Percentiles rank a stretch among this genome's conserved stretches.
Evolutionary conservation across 2,329 filamentous ascomycete species (phyloP).

Genomic region (Raffaelea albimanens): DNA sequence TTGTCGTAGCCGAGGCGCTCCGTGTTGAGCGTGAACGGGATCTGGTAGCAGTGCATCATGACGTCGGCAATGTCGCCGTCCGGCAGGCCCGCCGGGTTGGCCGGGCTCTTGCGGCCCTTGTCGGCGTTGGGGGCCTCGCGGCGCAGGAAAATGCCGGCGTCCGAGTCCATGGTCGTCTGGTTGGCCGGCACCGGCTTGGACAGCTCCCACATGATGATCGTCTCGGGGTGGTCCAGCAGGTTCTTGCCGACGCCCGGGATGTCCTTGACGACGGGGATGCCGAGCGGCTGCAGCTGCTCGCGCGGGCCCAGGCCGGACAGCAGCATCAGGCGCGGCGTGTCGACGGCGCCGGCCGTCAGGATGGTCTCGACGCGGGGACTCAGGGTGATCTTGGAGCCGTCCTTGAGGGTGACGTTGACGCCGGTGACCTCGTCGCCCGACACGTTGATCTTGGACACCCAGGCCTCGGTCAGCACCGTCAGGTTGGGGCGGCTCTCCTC

Average conservation of each 20-base stretch:
- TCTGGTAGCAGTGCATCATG: conserved; percentile 98
- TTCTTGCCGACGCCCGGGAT: conserved; percentile 53
- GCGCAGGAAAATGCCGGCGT: conserved; percentile 80
- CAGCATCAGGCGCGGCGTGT: conserved; percentile 62
- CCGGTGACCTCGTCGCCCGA: conserved; percentile 53
- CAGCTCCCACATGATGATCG: conserved; percentile 63
- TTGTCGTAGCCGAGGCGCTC: conserved; percentile 61
- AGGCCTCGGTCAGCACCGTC: conserved; percentile 78
- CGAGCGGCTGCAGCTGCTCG: conserved; percentile 41
- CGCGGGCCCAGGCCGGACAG: conserved; percentile 48
- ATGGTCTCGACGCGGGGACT: conserved; percentile 66
- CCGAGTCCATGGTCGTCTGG: conserved; percentile 86
- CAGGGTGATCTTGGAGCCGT: conserved; percentile 44
- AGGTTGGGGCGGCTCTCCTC: conserved; percentile 77
- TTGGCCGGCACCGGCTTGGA: conserved; percentile 65
- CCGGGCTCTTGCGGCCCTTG: conserved; percentile 38
- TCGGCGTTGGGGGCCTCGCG: conserved; percentile 65
- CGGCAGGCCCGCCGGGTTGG: conserved; percentile 37
- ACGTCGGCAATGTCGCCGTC: conserved; percentile 74
- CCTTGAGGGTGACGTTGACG: conserved; percentile 51
- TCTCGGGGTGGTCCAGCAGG: conserved; percentile 51
- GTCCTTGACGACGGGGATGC: conserved; percentile 46
- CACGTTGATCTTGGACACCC: conserved; percentile 76
- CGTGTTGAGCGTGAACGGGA: conserved; percentile 84
- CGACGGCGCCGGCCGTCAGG: conserved; percentile 69